Conservation (phyloP, 208 protist genomes). For the Leishmania aethiopica region DNA sequence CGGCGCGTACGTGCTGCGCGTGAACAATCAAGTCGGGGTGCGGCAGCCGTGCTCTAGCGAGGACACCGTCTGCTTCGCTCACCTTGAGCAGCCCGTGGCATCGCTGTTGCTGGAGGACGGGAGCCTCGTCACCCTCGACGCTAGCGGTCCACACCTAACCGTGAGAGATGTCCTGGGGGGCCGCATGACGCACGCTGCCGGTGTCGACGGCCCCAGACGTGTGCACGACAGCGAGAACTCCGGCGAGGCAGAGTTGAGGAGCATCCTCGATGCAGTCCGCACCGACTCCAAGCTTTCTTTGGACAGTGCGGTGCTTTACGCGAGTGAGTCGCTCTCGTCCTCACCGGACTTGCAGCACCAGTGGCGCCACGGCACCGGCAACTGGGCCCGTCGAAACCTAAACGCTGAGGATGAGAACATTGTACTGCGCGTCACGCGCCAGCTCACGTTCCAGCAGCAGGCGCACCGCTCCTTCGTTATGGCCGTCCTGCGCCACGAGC, state of each 20-base stretch:
- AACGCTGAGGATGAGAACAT: constrained; percentile 80
- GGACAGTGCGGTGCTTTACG: constrained; percentile 63
- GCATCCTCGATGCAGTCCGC: constrained; percentile 41
- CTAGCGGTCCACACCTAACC: constrained; percentile 48
- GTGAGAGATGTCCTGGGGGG: constrained; percentile 25
- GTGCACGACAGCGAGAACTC: constrained; percentile 17
- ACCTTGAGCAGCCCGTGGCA: constrained; percentile 36
- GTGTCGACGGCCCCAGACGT: not conserved
- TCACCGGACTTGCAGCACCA: not conserved
- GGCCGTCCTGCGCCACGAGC: constrained; percentile 54
- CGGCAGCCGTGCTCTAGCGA: constrained; percentile 73
- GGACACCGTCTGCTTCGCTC: constrained; percentile 55
- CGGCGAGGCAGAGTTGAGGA: constrained; percentile 24
- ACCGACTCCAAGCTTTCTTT: constrained; percentile 55
- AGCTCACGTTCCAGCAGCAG: constrained; percentile 67
- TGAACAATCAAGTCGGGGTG: constrained; percentile 79
- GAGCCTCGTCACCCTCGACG: constrained; percentile 57
- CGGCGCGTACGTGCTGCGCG: constrained; percentile 60
- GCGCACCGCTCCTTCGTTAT: constrained; percentile 73
- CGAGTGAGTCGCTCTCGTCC: constrained; percentile 20
- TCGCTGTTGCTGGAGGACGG: constrained; percentile 50
- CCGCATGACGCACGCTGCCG: constrained; percentile 1
- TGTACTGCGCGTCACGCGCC: constrained; percentile 65
- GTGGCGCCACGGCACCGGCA: constrained; percentile 17
- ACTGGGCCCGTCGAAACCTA: constrained; percentile 78